Conservation (phyloP, 306 rosid genomes). For the Acmispon strigosus region DNA sequence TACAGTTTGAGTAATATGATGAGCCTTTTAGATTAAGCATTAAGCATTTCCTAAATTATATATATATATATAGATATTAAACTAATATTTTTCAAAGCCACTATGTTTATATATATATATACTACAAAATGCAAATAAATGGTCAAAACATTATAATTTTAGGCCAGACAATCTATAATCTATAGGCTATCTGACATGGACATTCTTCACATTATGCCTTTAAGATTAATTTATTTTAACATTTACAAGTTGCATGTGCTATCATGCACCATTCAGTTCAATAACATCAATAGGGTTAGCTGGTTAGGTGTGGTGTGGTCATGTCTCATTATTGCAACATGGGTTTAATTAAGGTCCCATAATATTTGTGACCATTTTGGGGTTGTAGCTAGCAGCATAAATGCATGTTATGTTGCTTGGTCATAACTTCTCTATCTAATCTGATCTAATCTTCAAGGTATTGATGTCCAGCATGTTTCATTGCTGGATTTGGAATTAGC, state of each 20-base stretch:
- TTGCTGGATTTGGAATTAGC: neutral
- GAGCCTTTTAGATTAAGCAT: neutral
- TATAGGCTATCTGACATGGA: neutral
- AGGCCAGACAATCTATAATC: neutral
- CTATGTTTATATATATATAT: neutral
- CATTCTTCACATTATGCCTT: conserved; percentile 7
- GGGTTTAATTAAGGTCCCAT: conserved; percentile 25
- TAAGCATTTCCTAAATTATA: neutral
- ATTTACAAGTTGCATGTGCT: conserved; percentile 2
- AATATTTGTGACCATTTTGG: neutral
- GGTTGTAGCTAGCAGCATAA: conserved; percentile 13
- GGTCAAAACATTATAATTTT: neutral
- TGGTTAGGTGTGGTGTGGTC: conserved; percentile 29
- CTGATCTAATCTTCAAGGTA: neutral
- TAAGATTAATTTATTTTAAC: neutral
- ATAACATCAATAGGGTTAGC: conserved; percentile 8
- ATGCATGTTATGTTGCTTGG: conserved; percentile 9
- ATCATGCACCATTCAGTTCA: neutral
- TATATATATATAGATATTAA: neutral
- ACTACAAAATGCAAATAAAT: neutral
- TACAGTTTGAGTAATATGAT: neutral
- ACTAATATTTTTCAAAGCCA: neutral
- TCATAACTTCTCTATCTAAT: conserved; percentile 16
- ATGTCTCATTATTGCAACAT: conserved; percentile 18
- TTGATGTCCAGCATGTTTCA: neutral